Evolutionary conservation across 257 asterid species (phyloP).

Genomic region (Solanum raphanifolium): DNA sequence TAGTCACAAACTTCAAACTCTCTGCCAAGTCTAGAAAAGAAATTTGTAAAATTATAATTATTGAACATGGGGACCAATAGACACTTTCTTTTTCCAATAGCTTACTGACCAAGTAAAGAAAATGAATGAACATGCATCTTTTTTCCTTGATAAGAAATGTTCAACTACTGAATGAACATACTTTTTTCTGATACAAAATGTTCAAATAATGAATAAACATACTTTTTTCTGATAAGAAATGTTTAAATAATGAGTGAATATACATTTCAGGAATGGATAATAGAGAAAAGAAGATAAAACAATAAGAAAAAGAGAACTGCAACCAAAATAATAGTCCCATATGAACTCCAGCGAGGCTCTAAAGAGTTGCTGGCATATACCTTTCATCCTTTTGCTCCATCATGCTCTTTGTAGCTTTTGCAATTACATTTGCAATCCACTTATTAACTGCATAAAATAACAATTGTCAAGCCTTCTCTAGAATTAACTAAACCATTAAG

Average conservation of each 20-base stretch:
- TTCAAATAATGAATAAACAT: background rate
- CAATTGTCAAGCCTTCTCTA: background rate
- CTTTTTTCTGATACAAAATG: background rate
- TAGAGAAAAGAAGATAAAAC: background rate
- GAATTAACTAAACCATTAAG: background rate
- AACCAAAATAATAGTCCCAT: background rate
- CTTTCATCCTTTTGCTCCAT: constrained; percentile 99
- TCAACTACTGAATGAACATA: background rate
- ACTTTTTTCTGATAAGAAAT: background rate
- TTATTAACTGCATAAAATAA: constrained; percentile 53
- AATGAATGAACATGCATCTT: background rate
- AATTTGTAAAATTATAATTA: background rate
- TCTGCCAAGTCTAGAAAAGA: background rate
- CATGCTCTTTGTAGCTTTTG: constrained; percentile 76
- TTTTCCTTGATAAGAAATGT: background rate
- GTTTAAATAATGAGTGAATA: background rate
- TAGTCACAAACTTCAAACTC: background rate
- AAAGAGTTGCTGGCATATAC: constrained; percentile 13
- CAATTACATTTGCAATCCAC: constrained; percentile 94
- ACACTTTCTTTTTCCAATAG: background rate
- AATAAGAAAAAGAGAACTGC: background rate
- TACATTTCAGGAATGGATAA: background rate
- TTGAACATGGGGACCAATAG: background rate
- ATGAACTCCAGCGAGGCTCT: background rate
- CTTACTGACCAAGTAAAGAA: background rate